A percentile compares a stretch with the other conserved stretches of the same genome.
Evolutionary conservation across 2,329 filamentous ascomycete species (phyloP).

Genomic region (Dactylellina haptotyla): DNA sequence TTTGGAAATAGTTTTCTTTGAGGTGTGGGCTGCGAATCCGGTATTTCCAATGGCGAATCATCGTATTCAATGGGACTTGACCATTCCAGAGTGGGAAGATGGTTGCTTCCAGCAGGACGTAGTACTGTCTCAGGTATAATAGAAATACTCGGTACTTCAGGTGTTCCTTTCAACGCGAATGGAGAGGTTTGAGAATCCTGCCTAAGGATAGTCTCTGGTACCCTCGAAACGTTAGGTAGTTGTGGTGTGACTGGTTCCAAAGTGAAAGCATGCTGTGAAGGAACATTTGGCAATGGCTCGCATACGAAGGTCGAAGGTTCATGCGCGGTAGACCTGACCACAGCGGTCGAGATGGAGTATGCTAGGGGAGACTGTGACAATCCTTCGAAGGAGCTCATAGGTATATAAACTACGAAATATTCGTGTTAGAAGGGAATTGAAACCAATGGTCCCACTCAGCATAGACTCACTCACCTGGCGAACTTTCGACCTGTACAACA

Average conservation of each 20-base stretch:
- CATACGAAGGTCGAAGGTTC: conserved; percentile 37
- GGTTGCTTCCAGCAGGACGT: not conserved
- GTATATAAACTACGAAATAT: conserved; percentile 13
- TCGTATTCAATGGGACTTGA: conserved; percentile 33
- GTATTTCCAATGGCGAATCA: conserved; percentile 22
- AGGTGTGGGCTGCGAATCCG: conserved; percentile 29
- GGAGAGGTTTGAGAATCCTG: not conserved
- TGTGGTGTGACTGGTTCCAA: conserved; percentile 30
- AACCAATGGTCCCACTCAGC: not conserved
- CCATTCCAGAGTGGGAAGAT: not conserved
- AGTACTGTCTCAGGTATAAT: conserved; percentile 12
- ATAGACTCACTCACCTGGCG: conserved; percentile 9
- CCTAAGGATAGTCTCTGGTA: conserved; percentile 21
- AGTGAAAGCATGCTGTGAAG: conserved; percentile 33
- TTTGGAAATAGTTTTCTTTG: not conserved
- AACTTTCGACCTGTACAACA: conserved; percentile 12
- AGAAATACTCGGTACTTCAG: not conserved
- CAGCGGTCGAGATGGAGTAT: conserved; percentile 13
- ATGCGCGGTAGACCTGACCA: not conserved
- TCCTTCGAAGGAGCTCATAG: conserved; percentile 23
- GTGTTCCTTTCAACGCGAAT: not conserved
- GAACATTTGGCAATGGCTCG: conserved; percentile 7
- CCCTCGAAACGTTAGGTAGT: conserved; percentile 6
- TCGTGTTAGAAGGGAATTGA: not conserved
- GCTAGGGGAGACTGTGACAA: conserved; percentile 21